Evolutionary conservation across 352 stramenopile genomes (phyloP).

Genomic region (Phytophthora idaei): DNA sequence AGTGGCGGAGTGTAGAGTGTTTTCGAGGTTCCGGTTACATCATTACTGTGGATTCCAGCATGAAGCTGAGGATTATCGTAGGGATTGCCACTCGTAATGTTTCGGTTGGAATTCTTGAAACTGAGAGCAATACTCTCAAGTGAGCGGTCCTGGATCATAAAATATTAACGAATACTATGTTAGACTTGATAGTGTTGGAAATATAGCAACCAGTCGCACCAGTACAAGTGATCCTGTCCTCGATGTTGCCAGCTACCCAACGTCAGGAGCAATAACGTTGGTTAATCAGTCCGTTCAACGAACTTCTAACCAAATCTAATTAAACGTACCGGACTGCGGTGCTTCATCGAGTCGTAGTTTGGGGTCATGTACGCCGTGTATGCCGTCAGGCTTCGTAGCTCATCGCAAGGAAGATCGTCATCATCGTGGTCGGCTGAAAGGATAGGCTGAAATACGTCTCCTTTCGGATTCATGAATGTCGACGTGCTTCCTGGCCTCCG

Average conservation of each 20-base stretch:
- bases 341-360: slow-evolving; percentile 38
- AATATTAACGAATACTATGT: background rate
- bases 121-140: slow-evolving; percentile 62
- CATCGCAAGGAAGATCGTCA: slow-evolving; percentile 38
- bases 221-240: slow-evolving; percentile 56
- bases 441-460: slow-evolving; percentile 62
- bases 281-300: background rate
- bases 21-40: slow-evolving; percentile 11
- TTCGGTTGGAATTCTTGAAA: slow-evolving; percentile 41
- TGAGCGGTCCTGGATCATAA: slow-evolving; percentile 57
- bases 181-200: background rate
- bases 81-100: slow-evolving; percentile 43
- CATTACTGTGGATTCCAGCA: slow-evolving; percentile 25
- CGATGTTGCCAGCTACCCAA: slow-evolving; percentile 35
- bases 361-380: slow-evolving; percentile 60
- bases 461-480: slow-evolving; percentile 52
- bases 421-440: slow-evolving; percentile 26
- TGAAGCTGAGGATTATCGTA: slow-evolving; percentile 47
- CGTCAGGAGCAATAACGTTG: slow-evolving; percentile 10
- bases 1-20: slow-evolving; percentile 60
- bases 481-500: slow-evolving; percentile 33
- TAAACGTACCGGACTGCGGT: slow-evolving; percentile 34
- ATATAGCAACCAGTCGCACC: slow-evolving; percentile 26
- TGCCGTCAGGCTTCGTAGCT: slow-evolving; percentile 54
- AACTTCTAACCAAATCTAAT: background rate